Evolutionary conservation across 768 basidiomycete genomes (phyloP), one percentile per base, ranked within the genome.

Genomic region (Cubamyces sp.): DNA sequence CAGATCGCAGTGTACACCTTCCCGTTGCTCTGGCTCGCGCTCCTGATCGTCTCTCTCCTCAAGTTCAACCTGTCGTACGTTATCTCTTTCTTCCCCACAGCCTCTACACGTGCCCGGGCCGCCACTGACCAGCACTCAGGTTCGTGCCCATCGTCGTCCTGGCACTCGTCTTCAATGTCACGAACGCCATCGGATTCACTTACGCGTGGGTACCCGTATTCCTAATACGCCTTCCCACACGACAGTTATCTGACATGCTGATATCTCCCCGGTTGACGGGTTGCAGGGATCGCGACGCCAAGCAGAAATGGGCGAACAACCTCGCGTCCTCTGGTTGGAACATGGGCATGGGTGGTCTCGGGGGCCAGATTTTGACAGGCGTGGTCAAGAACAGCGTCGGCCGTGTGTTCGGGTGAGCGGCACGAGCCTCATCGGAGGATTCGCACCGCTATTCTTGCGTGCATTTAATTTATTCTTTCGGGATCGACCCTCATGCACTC

Each of bases 161-260:
- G 39, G 97, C 97, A 1, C 81, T 98, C 50, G 91, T 98, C 40
- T 98, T 99, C 84, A 98, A 99, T 74, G 71, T 94, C 54, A 94
- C 93, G 9, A 98, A 98, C 67, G 92, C 89, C n/a, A 80, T 98
- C 54, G 96, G 96, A 12, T 98, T 98, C 78, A 97, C 95, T 51
- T 98, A 94, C 71, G 92, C 91, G 92, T 92, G 74, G 70, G 88
- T 80, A 21, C 58, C 11, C 21, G 9, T n/a, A 41, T 26, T 16
- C 49, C 23, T 41, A 34, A 48, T 12, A 47, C 23, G 41, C 47
- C 26, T 41, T 40, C 42, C 18, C 40, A 18, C 25, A 41, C 54
- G 26, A 18, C 12, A 37, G 21, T 6, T 25, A 4, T 21, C 26
- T 46, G 52, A 58, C 49, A 54, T 39, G 46, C 49, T 50, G 51